Base-by-base conservation (phyloP, 2,329 filamentous ascomycete species). In the Bisporella sp. region DNA sequence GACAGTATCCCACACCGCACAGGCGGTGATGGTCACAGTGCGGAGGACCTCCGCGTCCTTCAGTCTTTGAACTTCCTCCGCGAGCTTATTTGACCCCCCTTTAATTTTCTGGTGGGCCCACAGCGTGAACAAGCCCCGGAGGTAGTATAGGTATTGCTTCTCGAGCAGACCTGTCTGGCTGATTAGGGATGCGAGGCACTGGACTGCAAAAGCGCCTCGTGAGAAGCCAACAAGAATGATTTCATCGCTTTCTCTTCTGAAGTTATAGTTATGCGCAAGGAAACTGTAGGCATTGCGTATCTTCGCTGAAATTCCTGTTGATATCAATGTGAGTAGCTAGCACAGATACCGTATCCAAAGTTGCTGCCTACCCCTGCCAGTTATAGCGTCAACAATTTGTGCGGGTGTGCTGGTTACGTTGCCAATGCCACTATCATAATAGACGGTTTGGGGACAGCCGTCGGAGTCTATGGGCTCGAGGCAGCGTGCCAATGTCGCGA, bases 361-460 rank as follows among this genome's bases (percentile, higher is more conserved):
- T n/a, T n/a, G n/a, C n/a, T n/a, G n/a, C 51, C 45, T n/a, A 48
- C 51, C 48, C 45, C 2, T 73, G 73, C 46, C 76, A 75, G 4
- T 45, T 7, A 41, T 13, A 11, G 12, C 51, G 37, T 76, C 76
- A 0, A 71, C 69, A 8, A 78, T 53, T 40, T 69, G 67, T 45
- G 76, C 73, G 13, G 75, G 48, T 31, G 68, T 55, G 41, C 71
- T 72, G 56, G 72, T 71, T 1, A 71, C 73, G 4, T 74, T 77
- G 12, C 78, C 78, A 28, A 81, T 75, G 12, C 78, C 78, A 12
- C 75, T 74, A 59, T 79, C 75, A 57, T 82, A 82, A 55, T 74
- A 74, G 49, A 81, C 73, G 52, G 81, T 71, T 61, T 82, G 78
- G n/a, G n/a, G n/a, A n/a, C n/a, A n/a, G n/a, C n/a, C n/a, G n/a